Percentiles rank a stretch among this genome's conserved stretches.
phyloP scores from a whole-genome alignment of 345 rosid species.

The Brassica carinata region DNA sequence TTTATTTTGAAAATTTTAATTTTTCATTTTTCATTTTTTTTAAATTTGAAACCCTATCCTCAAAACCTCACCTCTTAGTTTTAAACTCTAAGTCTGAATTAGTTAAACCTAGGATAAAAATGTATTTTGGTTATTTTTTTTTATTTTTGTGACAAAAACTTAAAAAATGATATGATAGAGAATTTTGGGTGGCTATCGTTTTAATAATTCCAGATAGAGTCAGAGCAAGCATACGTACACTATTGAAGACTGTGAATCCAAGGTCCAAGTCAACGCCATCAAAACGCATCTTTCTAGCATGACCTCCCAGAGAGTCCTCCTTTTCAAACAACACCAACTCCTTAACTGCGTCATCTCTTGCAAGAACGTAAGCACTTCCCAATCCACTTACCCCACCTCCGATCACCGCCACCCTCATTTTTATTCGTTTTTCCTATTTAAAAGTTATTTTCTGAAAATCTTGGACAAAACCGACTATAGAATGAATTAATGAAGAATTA shows the following conservation, averaged over 20 bases:
- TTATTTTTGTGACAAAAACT: no score
- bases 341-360: constrained; percentile 42
- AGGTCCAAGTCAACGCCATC: constrained; percentile 66
- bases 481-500: background rate
- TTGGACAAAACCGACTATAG: background rate
- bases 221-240: constrained; percentile 38
- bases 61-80: no score
- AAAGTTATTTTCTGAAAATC: background rate
- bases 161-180: no score
- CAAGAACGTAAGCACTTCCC: constrained; percentile 57
- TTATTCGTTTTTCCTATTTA: background rate
- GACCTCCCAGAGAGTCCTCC: constrained; percentile 67
- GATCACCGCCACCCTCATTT: constrained; percentile 62
- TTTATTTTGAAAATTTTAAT: no score
- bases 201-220: background rate
- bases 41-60: no score
- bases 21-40: no score
- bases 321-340: constrained; percentile 64
- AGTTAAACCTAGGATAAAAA: no score
- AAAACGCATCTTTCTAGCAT: constrained; percentile 57
- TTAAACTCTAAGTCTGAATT: no score
- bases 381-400: constrained; percentile 72
- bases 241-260: constrained; percentile 74
- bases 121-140: no score
- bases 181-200: background rate